A percentile compares a stretch with the other conserved stretches of the same genome.
Conservation (phyloP, 306 rosid genomes). For the Vigna trinervia region DNA sequence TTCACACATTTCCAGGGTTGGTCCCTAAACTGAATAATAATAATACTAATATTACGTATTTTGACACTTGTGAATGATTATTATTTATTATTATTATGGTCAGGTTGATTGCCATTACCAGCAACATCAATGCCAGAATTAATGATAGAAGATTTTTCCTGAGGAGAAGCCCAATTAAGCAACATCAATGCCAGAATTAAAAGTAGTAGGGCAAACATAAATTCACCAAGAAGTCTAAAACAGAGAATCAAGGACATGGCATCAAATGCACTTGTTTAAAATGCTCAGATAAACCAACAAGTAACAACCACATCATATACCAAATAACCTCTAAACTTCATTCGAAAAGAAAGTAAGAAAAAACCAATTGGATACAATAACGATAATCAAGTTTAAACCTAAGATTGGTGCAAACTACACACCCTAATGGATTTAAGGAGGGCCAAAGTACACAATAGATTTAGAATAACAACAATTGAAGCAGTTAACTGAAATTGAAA, state of each 20-base stretch:
- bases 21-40: slow-evolving; percentile 10
- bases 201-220: slow-evolving; percentile 18
- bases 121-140: not conserved
- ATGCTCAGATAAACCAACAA: not conserved
- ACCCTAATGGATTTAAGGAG: not conserved
- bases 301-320: not conserved
- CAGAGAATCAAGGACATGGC: slow-evolving; percentile 20
- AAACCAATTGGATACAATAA: not conserved
- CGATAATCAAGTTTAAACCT: not conserved
- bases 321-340: slow-evolving; percentile 6
- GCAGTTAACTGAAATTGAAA: not conserved
- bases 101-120: not conserved
- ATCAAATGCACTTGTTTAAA: slow-evolving; percentile 7
- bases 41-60: too few species aligned
- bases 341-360: not conserved
- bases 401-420: not conserved
- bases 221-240: slow-evolving; percentile 16
- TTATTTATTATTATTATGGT: not conserved
- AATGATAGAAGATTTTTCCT: not conserved
- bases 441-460: not conserved
- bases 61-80: too few species aligned
- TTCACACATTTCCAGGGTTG: slow-evolving; percentile 28
- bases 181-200: slow-evolving; percentile 10
- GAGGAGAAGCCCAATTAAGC: slow-evolving; percentile 21
- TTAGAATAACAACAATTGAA: not conserved